Evolutionary conservation across 257 asterid genomes (phyloP), one percentile per base, ranked within the genome.

Genomic region (Anisodus acutangulus): DNA sequence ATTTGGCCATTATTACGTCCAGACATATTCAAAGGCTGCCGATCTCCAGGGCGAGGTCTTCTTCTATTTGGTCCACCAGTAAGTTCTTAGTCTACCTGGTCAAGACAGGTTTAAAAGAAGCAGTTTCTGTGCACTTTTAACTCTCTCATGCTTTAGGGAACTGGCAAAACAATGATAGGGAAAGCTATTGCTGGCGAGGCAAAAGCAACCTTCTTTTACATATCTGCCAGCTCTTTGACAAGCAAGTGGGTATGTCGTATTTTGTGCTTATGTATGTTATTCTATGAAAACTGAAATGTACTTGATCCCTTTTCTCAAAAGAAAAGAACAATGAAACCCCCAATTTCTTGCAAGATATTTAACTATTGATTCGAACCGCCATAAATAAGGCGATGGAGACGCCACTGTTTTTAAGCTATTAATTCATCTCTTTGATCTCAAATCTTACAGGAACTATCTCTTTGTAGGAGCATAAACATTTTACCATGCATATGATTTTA

Each of bases 101-200:
- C 69, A 79, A 47, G 49, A 78, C 45, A 31, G 49, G 47, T 78
- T 78, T 31, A 78, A 58, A 51, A 78, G 82, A 53, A 53, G 47
- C 64, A 3, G 64, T 53, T 76, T 16, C 79, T 43, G 53, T 70
- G 57, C 26, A 89, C 84, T 76, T 76, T 58, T 71, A 39, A 83
- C 87, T 80, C 82, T 85, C 76, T 82, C 85, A 70, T 88, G 88
- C 84, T 80, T 45, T 58, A 97, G 99, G 99, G 99, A 88, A 97
- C 99, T 82, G 99, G 99, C 86, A 95, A 97, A 89, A 96, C 99
- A 82, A 96, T 96, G 99, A 95, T 97, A 81, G 99, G 99, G 83
- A 97, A 97, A 91, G 99, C 99, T 86, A 97, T 97, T 85, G 99
- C 99, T 86, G 98, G 99, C 85, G 99, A 97, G 89, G 98, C 99